Base-by-base conservation (phyloP, 192 early-diverging fungal species). In the Gamsiella multidivaricata region DNA sequence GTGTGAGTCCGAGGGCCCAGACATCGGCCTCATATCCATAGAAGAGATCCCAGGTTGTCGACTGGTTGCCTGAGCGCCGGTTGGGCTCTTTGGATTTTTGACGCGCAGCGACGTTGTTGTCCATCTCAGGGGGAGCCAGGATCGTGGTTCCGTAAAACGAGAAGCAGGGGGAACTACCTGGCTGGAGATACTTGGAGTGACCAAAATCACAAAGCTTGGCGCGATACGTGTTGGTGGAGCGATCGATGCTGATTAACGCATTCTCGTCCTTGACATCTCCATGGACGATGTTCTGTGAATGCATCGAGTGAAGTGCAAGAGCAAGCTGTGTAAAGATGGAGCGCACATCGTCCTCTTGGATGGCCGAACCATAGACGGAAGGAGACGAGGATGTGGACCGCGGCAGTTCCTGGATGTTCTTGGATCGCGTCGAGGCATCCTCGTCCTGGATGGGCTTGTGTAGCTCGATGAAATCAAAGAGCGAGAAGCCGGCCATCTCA, bases 11-110 rank as follows among this genome's bases (percentile, higher is more conserved):
- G 28, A 70, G 22, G 0, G 69, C 69, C 69, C 69, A 70, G 14
- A 70, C 69, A 56, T 70, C 69, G 10, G 69, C 69, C 43, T 70
- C 69, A 42, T 62, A 70, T 12, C 69, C 69, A 61, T 62, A 62
- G 29, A 42, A 70, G 5, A 60, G 22, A 28, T 69, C 67, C 67
- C 67, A 69, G 12, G 47, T 51, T 26, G 56, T 58, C 5, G 67
- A 20, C n/a, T 60, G 46, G 49, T 12, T 69, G 29, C 51, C 51
- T 17, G 54, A 18, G 11, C 54, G 42, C n/a, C 42, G 31, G 9
- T 26, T 55, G 18, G 65, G 42, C 9, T 49, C 37, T 28, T 60
- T 61, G 6, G 50, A 45, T 31, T 62, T 62, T 34, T 70, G 69
- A 1, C 69, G 50, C 1, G 59, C 52, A 22, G 58, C 69, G 1